Base-by-base conservation (phyloP, 306 rosid species). In the Ormosia semicastrata region DNA sequence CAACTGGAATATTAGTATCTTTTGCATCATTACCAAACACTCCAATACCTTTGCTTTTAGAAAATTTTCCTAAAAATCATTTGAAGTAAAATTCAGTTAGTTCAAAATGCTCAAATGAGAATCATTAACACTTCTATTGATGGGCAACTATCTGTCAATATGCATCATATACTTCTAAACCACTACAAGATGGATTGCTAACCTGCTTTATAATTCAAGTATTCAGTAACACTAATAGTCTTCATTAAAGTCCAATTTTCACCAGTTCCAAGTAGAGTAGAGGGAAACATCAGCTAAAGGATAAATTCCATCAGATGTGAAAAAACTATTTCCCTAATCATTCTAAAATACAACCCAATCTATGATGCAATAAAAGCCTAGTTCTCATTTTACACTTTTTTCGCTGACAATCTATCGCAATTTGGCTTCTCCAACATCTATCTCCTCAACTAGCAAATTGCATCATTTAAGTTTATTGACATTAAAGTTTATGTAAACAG, bases 371-470 rank as follows among this genome's bases (percentile, higher is more conserved):
- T n/a, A n/a, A n/a, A n/a, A n/a, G n/a, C n/a, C n/a, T n/a, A n/a
- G n/a, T n/a, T n/a, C n/a, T n/a, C n/a, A n/a, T n/a, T n/a, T n/a
- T n/a, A n/a, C n/a, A n/a, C n/a, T n/a, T n/a, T n/a, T n/a, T n/a
- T n/a, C 99, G 71, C 98, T 95, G 43, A 95, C 99, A 81, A 95
- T 98, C 83, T 95, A 98, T 66, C 97, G 83, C 81, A 88, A 10
- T 81, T 95, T 92, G 64, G 92, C 92, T 0, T 95, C 99, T 70
- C 99, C 99, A 43, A 89, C 87, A 54, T 95, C 97, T 62, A 95
- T 95, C 94, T 95, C 99, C 91, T 95, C 99, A 46, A 95, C 98
- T 17, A 93, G 89, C 88, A 95, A 84, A 85, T 98, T 95, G 89
- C 79, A 86, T 46, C 75, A 76, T 77, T 71, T 8, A 39, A 73